Base-by-base conservation (phyloP, 78 protist genomes). In the Polysphondylium violaceum region DNA sequence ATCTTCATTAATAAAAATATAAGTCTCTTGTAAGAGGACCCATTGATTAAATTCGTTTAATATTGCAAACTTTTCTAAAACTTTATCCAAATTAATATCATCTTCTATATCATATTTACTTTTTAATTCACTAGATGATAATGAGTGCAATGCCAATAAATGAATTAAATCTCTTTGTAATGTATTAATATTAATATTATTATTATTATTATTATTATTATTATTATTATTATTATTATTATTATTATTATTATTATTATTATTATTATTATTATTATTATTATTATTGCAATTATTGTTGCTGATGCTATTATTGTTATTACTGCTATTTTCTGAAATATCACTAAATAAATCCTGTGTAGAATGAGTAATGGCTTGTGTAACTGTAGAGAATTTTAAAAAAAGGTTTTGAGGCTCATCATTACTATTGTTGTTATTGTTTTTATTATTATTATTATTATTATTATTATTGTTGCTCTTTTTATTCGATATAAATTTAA, bases 221-320 rank as follows among this genome's bases (percentile, higher is more conserved):
- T 23, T 67, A 67, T 43, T 43, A 67, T n/a, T 67, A 67, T 67
- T 67, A 43, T n/a, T 23, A 38, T 27, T 64, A 64, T 38, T 59
- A 59, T 9, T 67, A 67, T 43, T 67, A 67, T 36, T 67, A 41
- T 41, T 41, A 67, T 23, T 67, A 67, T 43, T 43, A 67, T n/a
- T 67, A 67, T 67, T 67, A 43, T n/a, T 23, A 38, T 27, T 64
- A 64, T 38, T 64, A 65, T 2, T n/a, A 65, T 35, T 41, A 65
- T n/a, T 65, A 38, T 35, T 65, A 0, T 36, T 36, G n/a, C 17
- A 6, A 35, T 38, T 65, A 64, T 58, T 58, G 5, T 58, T 6
- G 23, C 21, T 58, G 23, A 21, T 58, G 21, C 23, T 58, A 58
- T 58, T 58, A 12, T 58, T 58, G 5, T 35, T 14, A 19, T 12